Conservation (phyloP, 2,329 filamentous ascomycete species). For the Neurospora sp. region DNA sequence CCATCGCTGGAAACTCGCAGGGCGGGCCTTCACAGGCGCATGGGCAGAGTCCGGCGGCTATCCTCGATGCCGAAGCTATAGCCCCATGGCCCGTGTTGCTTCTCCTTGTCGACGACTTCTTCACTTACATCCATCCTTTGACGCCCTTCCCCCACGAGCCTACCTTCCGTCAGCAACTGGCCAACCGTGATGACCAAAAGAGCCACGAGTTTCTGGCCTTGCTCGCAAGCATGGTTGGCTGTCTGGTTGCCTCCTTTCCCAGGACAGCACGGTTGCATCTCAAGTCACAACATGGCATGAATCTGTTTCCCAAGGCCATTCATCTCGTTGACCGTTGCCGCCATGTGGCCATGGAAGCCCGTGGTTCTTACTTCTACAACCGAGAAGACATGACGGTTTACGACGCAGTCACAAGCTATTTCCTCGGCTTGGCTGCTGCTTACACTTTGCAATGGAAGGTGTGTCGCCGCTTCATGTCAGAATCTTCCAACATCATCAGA, state of each 20-base stretch:
- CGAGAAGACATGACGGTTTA: slow-evolving; percentile 40
- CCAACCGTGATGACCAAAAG: slow-evolving; percentile 53
- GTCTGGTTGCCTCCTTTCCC: slow-evolving; percentile 67
- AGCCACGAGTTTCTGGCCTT: slow-evolving; percentile 60
- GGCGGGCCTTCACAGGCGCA: slow-evolving; percentile 1
- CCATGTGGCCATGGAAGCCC: slow-evolving; percentile 55
- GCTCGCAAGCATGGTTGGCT: slow-evolving; percentile 63
- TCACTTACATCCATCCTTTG: slow-evolving; percentile 70
- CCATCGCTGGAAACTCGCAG: slow-evolving; percentile 26
- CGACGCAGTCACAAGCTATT: slow-evolving; percentile 64
- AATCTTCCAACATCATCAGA: slow-evolving; percentile 58
- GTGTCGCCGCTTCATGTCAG: slow-evolving; percentile 62
- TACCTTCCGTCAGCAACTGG: slow-evolving; percentile 61
- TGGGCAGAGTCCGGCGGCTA: not conserved
- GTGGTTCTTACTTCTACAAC: slow-evolving; percentile 43
- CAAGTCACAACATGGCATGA: slow-evolving; percentile 53
- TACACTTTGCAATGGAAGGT: slow-evolving; percentile 59
- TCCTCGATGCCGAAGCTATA: slow-evolving; percentile 55
- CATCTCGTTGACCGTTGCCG: slow-evolving; percentile 62
- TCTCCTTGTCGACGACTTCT: slow-evolving; percentile 69
- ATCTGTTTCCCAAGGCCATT: slow-evolving; percentile 58
- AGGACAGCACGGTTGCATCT: slow-evolving; percentile 60
- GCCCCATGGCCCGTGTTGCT: slow-evolving; percentile 59
- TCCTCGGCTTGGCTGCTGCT: slow-evolving; percentile 54
- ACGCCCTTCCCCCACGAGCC: slow-evolving; percentile 71